A percentile compares a stretch with the other conserved stretches of the same genome.
Evolutionary conservation across 2,329 filamentous ascomycete genomes (phyloP).

Genomic region (Fusarium napiforme): DNA sequence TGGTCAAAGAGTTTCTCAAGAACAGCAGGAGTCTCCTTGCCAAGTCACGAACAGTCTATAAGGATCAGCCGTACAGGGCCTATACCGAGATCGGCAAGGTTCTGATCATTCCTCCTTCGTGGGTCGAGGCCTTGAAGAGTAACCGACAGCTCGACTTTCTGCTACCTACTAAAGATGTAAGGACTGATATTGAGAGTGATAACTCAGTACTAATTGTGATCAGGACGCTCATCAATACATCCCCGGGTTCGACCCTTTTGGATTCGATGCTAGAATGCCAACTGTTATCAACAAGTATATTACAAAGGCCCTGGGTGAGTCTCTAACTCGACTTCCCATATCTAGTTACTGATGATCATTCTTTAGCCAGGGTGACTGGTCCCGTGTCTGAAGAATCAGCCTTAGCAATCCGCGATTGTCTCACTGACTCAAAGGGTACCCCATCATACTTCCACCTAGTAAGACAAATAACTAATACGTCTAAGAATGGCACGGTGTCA

Average conservation of each 20-base stretch:
- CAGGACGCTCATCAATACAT: neutral
- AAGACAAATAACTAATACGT: rapidly evolving
- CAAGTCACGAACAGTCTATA: neutral
- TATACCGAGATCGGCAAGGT: neutral
- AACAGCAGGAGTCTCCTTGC: neutral
- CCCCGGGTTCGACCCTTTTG: neutral
- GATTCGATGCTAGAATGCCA: neutral
- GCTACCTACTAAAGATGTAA: neutral
- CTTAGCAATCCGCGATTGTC: neutral
- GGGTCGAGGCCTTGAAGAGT: neutral
- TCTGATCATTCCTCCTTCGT: neutral
- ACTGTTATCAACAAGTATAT: neutral
- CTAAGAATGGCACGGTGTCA: neutral
- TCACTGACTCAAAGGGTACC: neutral
- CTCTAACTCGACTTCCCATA: too few species aligned
- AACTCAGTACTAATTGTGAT: rapidly evolving
- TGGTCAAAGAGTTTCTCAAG: neutral
- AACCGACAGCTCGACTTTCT: neutral
- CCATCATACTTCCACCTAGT: neutral
- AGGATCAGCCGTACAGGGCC: neutral
- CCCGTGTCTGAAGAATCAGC: neutral
- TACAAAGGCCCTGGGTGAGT: neutral
- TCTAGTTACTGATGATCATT: too few species aligned
- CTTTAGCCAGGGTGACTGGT: rapidly evolving
- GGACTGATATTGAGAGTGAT: rapidly evolving